Evolutionary conservation across 805 yeast species (phyloP).

Genomic region (Lachancea waltii): DNA sequence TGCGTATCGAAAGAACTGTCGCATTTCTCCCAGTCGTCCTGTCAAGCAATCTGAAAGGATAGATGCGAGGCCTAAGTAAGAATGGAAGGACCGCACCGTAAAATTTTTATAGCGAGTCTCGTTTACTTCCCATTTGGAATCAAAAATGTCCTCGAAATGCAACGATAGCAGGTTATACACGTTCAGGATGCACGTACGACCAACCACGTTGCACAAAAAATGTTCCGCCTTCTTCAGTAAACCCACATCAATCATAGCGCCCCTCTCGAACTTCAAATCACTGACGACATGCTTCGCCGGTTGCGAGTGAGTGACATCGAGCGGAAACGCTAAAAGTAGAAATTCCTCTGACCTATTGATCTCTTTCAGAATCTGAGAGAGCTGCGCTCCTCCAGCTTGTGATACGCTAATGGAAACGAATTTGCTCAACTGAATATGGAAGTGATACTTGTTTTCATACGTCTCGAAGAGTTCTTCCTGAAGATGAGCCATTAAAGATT

Average conservation of each 20-base stretch:
- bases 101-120: conserved; percentile 11
- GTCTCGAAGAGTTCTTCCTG: conserved; percentile 10
- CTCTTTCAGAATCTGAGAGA: conserved; percentile 11
- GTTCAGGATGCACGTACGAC: conserved; percentile 11
- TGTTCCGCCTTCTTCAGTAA: conserved; percentile 8
- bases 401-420: conserved; percentile 10
- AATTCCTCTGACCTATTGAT: conserved; percentile 6
- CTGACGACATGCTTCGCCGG: neutral
- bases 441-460: conserved; percentile 14
- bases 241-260: neutral
- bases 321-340: conserved; percentile 13
- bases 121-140: conserved; percentile 5
- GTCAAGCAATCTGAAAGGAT: neutral
- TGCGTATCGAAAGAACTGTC: conserved; percentile 8
- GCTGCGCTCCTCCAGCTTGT: conserved; percentile 5
- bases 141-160: conserved; percentile 15
- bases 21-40: conserved; percentile 1
- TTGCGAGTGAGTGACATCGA: conserved; percentile 1
- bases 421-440: conserved; percentile 11
- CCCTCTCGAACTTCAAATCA: neutral
- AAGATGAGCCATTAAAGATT: neutral
- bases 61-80: neutral
- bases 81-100: neutral
- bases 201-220: conserved; percentile 14
- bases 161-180: conserved; percentile 10